Evolutionary conservation across 2,329 filamentous ascomycete genomes (phyloP), one percentile per base, ranked within the genome.

Genomic region (Nemania sp.): DNA sequence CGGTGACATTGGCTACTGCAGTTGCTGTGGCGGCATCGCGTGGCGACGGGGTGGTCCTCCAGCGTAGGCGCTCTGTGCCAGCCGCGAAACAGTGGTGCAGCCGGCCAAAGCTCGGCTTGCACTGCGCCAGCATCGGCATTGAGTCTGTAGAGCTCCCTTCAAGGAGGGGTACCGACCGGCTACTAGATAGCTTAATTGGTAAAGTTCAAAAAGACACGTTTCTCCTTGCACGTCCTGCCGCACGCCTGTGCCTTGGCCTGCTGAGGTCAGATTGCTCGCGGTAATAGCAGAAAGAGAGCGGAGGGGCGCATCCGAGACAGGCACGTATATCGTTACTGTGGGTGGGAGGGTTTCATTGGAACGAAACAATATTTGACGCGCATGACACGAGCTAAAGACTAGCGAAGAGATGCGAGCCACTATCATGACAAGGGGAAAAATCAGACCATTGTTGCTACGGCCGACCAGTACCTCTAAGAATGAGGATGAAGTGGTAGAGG

Each of bases 41-140:
- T 51, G 34, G 50, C 51, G 23, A 45, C 23, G 33, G 19, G 28
- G 33, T 20, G 14, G 9, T 46, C 17, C 47, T 46, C 56, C 59
- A 52, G 49, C 44, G 33, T 14, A 57, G 61, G 26, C 30, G 57
- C 49, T 43, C 55, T 49, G 59, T 45, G 34, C 59, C 60, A 59
- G 63, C 55, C 56, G 58, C 51, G 48, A 59, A 42, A 59, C 54
- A 61, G 52, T 61, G 63, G 61, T 57, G 59, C 52, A 63, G 58
- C 57, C 61, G 59, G 60, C 62, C 64, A 52, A 61, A 44, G 58
- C 62, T 54, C 45, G 56, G 60, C 63, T 61, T 61, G 61, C 63
- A 62, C 61, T 60, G 62, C 30, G 56, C 59, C 51, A 62, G 63
- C 63, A 66, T 64, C 40, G 49, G 51, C 39, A 41, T 39, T 26